Conservation (phyloP, 2,329 filamentous ascomycete species). For the Cytospora leucostoma region DNA sequence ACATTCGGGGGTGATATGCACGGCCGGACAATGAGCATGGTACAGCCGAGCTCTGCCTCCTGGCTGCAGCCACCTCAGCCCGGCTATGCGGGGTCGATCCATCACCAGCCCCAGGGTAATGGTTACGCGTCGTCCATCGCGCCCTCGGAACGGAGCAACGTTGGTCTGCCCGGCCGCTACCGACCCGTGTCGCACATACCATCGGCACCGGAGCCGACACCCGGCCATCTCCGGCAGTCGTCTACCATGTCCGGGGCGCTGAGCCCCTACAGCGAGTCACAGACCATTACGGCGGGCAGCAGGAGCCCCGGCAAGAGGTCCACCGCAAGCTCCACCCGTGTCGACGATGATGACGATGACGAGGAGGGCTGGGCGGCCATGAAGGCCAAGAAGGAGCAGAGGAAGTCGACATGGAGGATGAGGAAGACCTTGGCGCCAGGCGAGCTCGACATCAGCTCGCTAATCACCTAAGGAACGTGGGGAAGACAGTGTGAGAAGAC, state of each 20-base stretch:
- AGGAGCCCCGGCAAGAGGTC: conserved; percentile 37
- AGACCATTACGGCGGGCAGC: conserved; percentile 35
- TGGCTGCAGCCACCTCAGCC: conserved; percentile 53
- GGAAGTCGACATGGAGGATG: conserved; percentile 64
- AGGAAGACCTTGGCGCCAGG: conserved; percentile 55
- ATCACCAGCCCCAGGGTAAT: conserved; percentile 48
- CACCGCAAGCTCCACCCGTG: conserved; percentile 41
- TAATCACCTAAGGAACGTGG: conserved; percentile 23
- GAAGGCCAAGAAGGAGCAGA: conserved; percentile 69
- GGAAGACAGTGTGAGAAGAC: background rate
- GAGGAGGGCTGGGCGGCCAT: conserved; percentile 71
- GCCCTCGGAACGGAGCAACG: conserved; percentile 91
- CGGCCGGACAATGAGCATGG: conserved; percentile 79
- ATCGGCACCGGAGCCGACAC: conserved; percentile 33
- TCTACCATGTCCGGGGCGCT: conserved; percentile 48
- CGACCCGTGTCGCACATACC: conserved; percentile 76
- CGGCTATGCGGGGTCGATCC: conserved; percentile 54
- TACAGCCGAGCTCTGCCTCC: conserved; percentile 66
- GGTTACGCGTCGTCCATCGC: conserved; percentile 90
- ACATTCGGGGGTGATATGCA: conserved; percentile 47
- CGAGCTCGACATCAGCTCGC: conserved; percentile 43
- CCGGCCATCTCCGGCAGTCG: conserved; percentile 40
- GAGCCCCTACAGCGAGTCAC: conserved; percentile 33
- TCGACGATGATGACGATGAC: conserved; percentile 60
- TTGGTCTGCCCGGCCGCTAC: conserved; percentile 87